Evolutionary conservation across 2,329 filamentous ascomycete genomes (phyloP).

Genomic region (Apiospora koreana): DNA sequence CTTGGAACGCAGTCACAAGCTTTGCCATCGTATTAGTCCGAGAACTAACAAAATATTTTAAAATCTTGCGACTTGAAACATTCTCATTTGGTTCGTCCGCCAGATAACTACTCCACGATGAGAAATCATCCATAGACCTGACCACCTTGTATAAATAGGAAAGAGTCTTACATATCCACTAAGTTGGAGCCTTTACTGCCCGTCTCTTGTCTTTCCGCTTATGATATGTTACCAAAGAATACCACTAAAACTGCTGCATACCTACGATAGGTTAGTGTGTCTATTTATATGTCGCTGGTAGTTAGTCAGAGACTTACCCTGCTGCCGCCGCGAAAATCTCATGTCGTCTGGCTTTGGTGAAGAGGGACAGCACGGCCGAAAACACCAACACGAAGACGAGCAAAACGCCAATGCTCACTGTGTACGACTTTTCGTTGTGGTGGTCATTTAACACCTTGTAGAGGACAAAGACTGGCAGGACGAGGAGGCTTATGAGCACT

Average conservation of each 20-base stretch:
- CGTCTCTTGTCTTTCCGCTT: no score
- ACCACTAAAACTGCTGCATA: constrained; percentile 10
- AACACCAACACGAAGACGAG: constrained; percentile 4
- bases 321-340: constrained; percentile 11
- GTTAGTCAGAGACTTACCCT: neutral
- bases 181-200: no score
- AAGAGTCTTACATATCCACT: no score
- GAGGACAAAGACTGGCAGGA: neutral
- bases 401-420: neutral
- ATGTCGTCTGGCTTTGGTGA: constrained; percentile 8
- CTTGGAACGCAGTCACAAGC: no score
- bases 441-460: neutral
- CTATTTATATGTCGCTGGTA: no score
- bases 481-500: neutral
- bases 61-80: no score
- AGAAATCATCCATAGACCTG: no score
- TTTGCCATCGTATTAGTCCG: no score
- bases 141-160: no score
- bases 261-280: neutral
- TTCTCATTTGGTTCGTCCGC: no score
- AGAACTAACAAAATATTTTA: no score
- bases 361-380: constrained; percentile 3
- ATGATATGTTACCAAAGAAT: constrained; percentile 9
- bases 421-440: neutral
- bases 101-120: no score